Evolutionary conservation across 139 green algal species (phyloP), one percentile per base, ranked within the genome.

Genomic region (Haematococcus lacustris): DNA sequence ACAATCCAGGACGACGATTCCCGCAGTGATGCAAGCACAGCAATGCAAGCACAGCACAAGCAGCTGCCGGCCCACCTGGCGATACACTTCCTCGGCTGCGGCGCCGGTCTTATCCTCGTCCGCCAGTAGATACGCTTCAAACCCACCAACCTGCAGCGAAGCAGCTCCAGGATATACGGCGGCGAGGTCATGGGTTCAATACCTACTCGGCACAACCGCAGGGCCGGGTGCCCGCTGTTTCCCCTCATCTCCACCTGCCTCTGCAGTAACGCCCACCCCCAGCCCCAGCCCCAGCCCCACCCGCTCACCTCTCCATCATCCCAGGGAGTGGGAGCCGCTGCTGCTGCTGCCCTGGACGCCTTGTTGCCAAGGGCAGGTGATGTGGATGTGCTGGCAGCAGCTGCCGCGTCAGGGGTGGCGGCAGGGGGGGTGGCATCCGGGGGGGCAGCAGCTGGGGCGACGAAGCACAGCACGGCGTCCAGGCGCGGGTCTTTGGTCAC

Each of bases 41-140:
- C 43, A 53, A 9, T 17, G 17, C 43, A 53, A 53, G 9, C 43
- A 53, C 43, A 28, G 43, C 43, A 28, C 9, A 9, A 9, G 9
- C 43, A 28, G 43, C 43, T 53, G 43, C 43, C 9, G 9, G 17
- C 43, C 9, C 43, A 53, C 43, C 43, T 53, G 43, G 9, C 43
- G 9, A 17, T 53, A 53, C 71, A 89, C 88, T 0, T 82, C 85
- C 25, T 87, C 78, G 7, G 76, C 79, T 3, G 50, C 76, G 5
- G 66, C 71, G 32, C 40, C 64, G 32, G 83, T 73, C 28, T 86
- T 76, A 7, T 92, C 87, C 25, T 91, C 87, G 21, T 94, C 90
- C 7, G 88, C 87, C 68, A 91, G 70, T 72, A 96, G 77, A 79
- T 94, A 96, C 1, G 86, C 89, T 71, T 94, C 87, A 78, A 91